Evolutionary conservation across 2,329 filamentous ascomycete species (phyloP).

Genomic region (Fusarium sublunatum): DNA sequence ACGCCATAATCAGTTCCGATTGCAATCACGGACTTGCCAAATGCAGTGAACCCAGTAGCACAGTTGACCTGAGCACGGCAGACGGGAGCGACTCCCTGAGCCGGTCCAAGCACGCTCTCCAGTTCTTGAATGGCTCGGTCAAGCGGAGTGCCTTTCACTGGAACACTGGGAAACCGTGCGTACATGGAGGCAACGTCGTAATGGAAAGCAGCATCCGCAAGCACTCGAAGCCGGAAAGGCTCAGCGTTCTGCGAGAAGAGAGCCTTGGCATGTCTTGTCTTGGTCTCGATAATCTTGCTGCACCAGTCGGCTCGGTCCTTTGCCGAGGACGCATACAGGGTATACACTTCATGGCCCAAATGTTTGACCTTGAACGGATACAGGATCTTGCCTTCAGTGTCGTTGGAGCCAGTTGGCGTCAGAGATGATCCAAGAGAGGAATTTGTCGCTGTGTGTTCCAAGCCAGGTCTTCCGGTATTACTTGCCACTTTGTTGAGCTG

Average conservation of each 20-base stretch:
- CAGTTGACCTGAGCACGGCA: conserved; percentile 92
- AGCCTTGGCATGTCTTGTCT: conserved; percentile 90
- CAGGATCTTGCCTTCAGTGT: conserved; percentile 83
- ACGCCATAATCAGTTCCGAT: conserved; percentile 96
- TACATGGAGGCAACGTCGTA: conserved; percentile 73
- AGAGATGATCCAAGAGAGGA: conserved; percentile 70
- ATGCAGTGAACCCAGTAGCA: conserved; percentile 87
- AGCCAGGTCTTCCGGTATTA: conserved; percentile 65
- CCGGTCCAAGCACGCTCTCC: conserved; percentile 79
- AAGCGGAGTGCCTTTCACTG: conserved; percentile 89
- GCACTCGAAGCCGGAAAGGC: conserved; percentile 89
- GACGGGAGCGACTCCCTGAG: conserved; percentile 77
- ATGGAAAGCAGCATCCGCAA: conserved; percentile 91
- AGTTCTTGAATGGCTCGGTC: conserved; percentile 91
- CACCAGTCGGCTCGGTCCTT: conserved; percentile 89
- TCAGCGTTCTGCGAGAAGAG: conserved; percentile 93
- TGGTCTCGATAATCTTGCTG: conserved; percentile 91
- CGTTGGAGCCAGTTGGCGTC: conserved; percentile 62
- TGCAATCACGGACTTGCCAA: conserved; percentile 87
- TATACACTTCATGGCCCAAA: conserved; percentile 92
- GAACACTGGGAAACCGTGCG: conserved; percentile 72
- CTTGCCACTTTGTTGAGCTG: conserved; percentile 67
- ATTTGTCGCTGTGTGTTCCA: conserved; percentile 76
- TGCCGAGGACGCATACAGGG: conserved; percentile 82
- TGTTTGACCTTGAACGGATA: conserved; percentile 98